These are phyloP conservation scores for Saccharomycopsis microspora DNA, from an alignment of 805 yeast genomes.

Conservation along the genomic window DNA sequence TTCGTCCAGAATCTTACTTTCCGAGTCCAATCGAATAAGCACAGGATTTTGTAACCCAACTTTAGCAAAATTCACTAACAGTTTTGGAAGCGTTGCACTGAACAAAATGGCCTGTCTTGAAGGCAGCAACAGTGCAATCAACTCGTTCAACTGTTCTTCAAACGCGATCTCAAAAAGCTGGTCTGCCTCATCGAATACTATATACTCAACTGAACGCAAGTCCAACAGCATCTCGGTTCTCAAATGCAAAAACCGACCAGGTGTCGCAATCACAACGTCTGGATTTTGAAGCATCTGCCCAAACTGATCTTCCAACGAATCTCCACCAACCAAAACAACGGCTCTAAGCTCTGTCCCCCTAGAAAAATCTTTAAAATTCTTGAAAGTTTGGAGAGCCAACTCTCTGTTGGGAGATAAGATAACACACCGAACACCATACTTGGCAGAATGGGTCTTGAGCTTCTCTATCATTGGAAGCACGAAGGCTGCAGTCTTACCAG, in stretches of 20 bases:
- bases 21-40: slow-evolving; percentile 86
- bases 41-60: slow-evolving; percentile 93
- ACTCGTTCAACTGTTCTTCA: slow-evolving; percentile 83
- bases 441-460: slow-evolving; percentile 73
- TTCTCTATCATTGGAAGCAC: slow-evolving; percentile 81
- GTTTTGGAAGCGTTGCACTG: slow-evolving; percentile 89
- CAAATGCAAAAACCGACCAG: slow-evolving; percentile 93
- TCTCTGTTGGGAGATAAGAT: slow-evolving; percentile 94
- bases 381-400: slow-evolving; percentile 85
- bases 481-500: slow-evolving; percentile 98
- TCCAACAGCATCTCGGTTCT: slow-evolving; percentile 92
- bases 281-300: slow-evolving; percentile 88
- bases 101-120: slow-evolving; percentile 80
- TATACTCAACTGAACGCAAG: slow-evolving; percentile 72
- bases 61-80: slow-evolving; percentile 91
- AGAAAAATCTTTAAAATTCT: slow-evolving; percentile 80
- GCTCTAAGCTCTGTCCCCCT: slow-evolving; percentile 75
- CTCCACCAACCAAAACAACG: slow-evolving; percentile 90
- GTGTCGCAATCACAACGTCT: slow-evolving; percentile 91
- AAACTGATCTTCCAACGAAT: slow-evolving; percentile 94
- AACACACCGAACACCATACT: slow-evolving; percentile 80
- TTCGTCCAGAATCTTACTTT: slow-evolving; percentile 79
- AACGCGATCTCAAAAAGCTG: slow-evolving; percentile 94
- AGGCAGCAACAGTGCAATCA: slow-evolving; percentile 72
- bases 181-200: slow-evolving; percentile 96